Base-by-base conservation (phyloP, 192 early-diverging fungal species). In the Coemansia sp. region DNA sequence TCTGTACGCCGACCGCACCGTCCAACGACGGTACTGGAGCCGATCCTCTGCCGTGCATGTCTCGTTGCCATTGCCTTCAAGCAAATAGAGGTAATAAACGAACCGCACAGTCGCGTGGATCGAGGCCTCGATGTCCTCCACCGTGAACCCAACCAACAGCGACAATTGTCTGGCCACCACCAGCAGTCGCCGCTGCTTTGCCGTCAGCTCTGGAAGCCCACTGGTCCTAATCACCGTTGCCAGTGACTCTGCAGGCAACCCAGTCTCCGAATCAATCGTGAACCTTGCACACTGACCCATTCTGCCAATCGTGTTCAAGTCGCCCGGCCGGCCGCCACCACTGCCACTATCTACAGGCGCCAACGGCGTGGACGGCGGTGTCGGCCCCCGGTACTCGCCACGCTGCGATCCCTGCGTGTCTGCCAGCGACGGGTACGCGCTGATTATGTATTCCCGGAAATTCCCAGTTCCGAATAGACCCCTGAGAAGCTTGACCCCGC, bases 311-410 rank as follows among this genome's bases (percentile, higher is more conserved):
- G 21, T 36, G 5, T 21, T 46, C 22, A 56, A 40, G 10, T 16
- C 60, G 36, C 8, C 32, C 32, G 32, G 32, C 32, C 32, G 32
- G 4, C 32, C 22, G 7, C 48, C 56, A 2, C 18, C 56, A 15
- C 8, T 32, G 5, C 47, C 26, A 7, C 61, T 40, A 32, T 39
- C 41, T 41, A 15, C 39, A 13, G 36, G n/a, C 5, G 32, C 6
- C 15, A n/a, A 0, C 16, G 77, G 77, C 18, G 77, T 74, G n/a
- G 72, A 74, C 3, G 77, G 77, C 43, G 77, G 72, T 18, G 72
- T 74, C 3, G 72, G 69, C 3, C 68, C 72, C 6, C 40, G 48
- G 59, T 71, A 68, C 37, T 42, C 56, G 39, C 58, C n/a, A 15
- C 62, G 48, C 18, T 54, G 61, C 40, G 65, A 58, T 21, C 62